Conservation (phyloP, 495 filamentous ascomycete species). For the Neurospora sp. region DNA sequence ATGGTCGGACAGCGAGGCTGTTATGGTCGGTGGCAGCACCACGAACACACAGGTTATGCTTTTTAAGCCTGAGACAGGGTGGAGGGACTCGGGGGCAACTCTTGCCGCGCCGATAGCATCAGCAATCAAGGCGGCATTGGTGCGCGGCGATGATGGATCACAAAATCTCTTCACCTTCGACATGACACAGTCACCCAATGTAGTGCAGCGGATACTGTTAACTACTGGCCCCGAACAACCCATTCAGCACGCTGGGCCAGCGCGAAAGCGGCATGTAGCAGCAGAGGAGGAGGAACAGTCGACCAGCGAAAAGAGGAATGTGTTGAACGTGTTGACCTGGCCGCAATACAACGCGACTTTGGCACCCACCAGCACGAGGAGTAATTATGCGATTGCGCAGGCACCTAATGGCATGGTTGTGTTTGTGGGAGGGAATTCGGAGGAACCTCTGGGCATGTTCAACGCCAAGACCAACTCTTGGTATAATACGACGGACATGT, state of each 20-base stretch:
- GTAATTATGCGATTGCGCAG: constrained; percentile 34
- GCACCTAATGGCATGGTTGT: constrained; percentile 56
- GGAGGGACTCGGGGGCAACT: constrained; percentile 52
- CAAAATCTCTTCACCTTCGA: constrained; percentile 79
- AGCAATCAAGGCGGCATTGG: constrained; percentile 47
- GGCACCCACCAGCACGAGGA: constrained; percentile 51
- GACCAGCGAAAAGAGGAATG: constrained; percentile 15
- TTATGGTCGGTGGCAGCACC: constrained; percentile 65
- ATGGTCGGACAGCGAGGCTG: constrained; percentile 62
- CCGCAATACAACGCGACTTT: constrained; percentile 67
- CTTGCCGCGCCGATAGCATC: constrained; percentile 46
- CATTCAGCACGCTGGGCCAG: constrained; percentile 29
- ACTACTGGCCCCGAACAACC: constrained; percentile 33
- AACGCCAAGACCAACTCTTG: constrained; percentile 69
- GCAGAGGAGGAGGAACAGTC: constrained; percentile 23
- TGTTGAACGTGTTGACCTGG: constrained; percentile 49
- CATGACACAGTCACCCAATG: constrained; percentile 65
- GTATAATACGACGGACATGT: constrained; percentile 62
- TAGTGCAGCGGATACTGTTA: constrained; percentile 56
- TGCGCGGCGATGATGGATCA: constrained; percentile 65
- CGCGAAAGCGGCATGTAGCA: constrained; percentile 10
- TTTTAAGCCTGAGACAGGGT: constrained; percentile 44
- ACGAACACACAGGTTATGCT: constrained; percentile 58
- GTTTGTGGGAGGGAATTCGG: constrained; percentile 61
- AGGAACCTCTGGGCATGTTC: constrained; percentile 66